phyloP scores from a whole-genome alignment of 2,329 filamentous ascomycete species.

The Colletotrichum sojae region DNA sequence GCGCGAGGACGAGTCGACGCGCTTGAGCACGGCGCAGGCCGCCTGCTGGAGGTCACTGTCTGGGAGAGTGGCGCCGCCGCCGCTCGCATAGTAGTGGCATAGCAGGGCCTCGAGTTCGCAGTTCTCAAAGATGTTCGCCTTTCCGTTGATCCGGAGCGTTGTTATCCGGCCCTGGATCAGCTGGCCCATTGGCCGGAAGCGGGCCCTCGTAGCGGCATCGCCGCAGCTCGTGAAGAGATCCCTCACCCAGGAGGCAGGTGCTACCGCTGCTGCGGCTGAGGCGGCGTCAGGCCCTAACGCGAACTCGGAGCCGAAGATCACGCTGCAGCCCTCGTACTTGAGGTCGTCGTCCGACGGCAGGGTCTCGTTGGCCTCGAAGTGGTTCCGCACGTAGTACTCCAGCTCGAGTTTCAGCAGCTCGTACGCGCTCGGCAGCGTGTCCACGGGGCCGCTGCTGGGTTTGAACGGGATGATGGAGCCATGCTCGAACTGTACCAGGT shows the following conservation, averaged over 20 bases:
- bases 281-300: neutral
- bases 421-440: constrained; percentile 47
- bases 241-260: constrained; percentile 45
- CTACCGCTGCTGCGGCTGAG: neutral
- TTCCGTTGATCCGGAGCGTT: constrained; percentile 47
- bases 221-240: constrained; percentile 44
- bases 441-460: constrained; percentile 30
- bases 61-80: constrained; percentile 25
- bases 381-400: constrained; percentile 46
- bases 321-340: constrained; percentile 46
- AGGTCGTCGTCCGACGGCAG: constrained; percentile 43
- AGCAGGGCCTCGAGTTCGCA: constrained; percentile 47
- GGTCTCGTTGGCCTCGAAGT: constrained; percentile 42
- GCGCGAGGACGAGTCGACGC: constrained; percentile 28
- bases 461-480: constrained; percentile 21
- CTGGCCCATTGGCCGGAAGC: constrained; percentile 45
- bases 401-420: constrained; percentile 55
- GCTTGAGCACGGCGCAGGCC: constrained; percentile 38
- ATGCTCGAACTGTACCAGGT: constrained; percentile 36
- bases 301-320: constrained; percentile 48
- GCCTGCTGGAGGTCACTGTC: constrained; percentile 41
- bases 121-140: constrained; percentile 46
- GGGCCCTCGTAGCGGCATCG: constrained; percentile 40
- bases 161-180: constrained; percentile 42
- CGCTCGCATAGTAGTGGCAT: neutral